These are phyloP conservation scores for Phytophthora vignae DNA, from an alignment of 352 stramenopile species.

Conservation along the genomic window DNA sequence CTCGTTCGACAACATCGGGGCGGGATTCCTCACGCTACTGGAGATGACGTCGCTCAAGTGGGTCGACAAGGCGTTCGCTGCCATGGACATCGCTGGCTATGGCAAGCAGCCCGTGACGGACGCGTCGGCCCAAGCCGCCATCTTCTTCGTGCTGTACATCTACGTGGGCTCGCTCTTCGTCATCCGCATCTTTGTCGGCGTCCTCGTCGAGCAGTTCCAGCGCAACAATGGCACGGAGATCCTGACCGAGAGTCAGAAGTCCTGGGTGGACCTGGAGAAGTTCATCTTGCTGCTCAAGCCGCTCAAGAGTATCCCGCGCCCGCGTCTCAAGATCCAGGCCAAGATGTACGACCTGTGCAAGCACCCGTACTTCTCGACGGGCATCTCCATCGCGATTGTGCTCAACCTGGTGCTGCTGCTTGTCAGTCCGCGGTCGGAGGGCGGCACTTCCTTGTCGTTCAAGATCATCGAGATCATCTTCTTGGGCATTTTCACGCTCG, in stretches of 20 bases:
- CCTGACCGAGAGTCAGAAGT: constrained; percentile 79
- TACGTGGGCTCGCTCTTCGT: constrained; percentile 84
- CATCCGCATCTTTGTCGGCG: constrained; percentile 81
- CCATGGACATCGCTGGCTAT: constrained; percentile 73
- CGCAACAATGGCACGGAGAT: constrained; percentile 87
- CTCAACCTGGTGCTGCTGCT: constrained; percentile 78
- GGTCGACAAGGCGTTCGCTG: constrained; percentile 79
- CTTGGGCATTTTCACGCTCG: constrained; percentile 61
- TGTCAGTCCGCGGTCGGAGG: constrained; percentile 54
- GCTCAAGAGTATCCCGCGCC: constrained; percentile 60
- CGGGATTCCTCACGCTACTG: constrained; percentile 69
- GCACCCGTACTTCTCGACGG: constrained; percentile 62
- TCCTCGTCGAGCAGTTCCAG: constrained; percentile 86
- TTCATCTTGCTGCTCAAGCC: constrained; percentile 80
- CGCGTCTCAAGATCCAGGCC: constrained; percentile 34
- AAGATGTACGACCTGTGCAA: constrained; percentile 68
- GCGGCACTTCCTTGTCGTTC: constrained; percentile 43
- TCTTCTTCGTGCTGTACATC: constrained; percentile 83
- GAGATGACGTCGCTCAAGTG: constrained; percentile 88
- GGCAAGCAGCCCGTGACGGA: constrained; percentile 60
- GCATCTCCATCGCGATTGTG: constrained; percentile 67
- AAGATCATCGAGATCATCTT: constrained; percentile 78
- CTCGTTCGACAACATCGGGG: constrained; percentile 81
- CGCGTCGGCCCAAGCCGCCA: constrained; percentile 47
- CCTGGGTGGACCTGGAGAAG: constrained; percentile 84